Evolutionary conservation across 75 land plant genomes (phyloP), one percentile per base, ranked within the genome.

Genomic region (Larix kaempferi): DNA sequence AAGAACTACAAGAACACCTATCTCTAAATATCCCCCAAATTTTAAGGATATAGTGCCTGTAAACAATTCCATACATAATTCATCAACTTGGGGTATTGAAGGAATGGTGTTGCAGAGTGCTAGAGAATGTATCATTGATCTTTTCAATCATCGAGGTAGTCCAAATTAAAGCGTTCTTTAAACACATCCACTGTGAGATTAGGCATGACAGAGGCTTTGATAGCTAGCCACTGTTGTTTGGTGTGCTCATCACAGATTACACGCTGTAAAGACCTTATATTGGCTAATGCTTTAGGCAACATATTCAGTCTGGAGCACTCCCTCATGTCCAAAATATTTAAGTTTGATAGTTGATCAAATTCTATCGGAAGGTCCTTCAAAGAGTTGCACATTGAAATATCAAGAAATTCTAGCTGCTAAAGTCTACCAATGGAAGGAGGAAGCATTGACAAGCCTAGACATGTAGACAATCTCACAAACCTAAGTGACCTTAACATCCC

Each of bases 301-400:
- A 25, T 59, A 76, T 58, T 80, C n/a, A 91, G 56, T 22, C 41
- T 80, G 14, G 75, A 56, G 49, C 92, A 90, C 73, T 88, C 86
- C 57, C 90, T 82, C 92, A 90, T 90, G 82, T 90, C 90, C 13
- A 90, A 86, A 81, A 84, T 88, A 73, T 84, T 85, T 80, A 90
- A 74, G 5, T 69, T 84, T 3, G 6, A n/a, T 63, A 86, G 41
- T 1, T 73, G 23, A 10, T 83, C 88, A 21, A 90, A 65, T 16
- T 75, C 83, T 1, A 88, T 83, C 15, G 92, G 90, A 14, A 90
- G 85, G 59, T 83, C 71, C 22, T 52, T 39, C 62, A 90, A 52
- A 22, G 76, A 84, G 2, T 81, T 65, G 74, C 90, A 88, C 56
- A 83, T 78, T 3, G 92, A 90, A 22, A 90, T 82, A 61, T 90